Conservation (phyloP, 106 monocot genomes). For the Dendrobium huoshanense region DNA sequence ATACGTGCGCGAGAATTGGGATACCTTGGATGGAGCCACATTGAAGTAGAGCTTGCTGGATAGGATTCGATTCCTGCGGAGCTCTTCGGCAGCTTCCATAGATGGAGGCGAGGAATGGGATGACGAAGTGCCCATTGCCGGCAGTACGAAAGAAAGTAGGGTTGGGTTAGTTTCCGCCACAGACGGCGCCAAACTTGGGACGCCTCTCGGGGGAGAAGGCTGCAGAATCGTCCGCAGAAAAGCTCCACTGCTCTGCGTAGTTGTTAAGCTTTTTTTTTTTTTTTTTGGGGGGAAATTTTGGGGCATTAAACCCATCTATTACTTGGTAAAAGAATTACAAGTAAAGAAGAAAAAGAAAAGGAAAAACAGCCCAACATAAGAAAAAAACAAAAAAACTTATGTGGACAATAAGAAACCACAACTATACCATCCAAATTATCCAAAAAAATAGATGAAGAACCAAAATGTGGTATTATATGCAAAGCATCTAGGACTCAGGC, state of each 20-base stretch:
- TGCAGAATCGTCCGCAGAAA: background rate
- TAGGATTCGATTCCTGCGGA: constrained; percentile 53
- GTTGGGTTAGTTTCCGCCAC: background rate
- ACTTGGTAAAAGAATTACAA: too few relatives aligned
- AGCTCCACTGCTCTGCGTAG: background rate
- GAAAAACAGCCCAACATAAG: too few relatives aligned
- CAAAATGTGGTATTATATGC: too few relatives aligned
- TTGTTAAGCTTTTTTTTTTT: too few relatives aligned
- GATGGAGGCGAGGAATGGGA: background rate
- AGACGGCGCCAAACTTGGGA: too few relatives aligned
- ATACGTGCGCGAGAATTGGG: background rate
- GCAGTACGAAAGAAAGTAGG: background rate
- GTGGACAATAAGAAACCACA: too few relatives aligned
- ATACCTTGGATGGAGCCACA: constrained; percentile 55
- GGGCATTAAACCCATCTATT: too few relatives aligned
- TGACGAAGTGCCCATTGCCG: constrained; percentile 14
- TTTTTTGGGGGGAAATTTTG: too few relatives aligned
- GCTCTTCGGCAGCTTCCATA: constrained; percentile 12
- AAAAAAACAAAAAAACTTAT: too few relatives aligned
- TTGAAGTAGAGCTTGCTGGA: constrained; percentile 96
- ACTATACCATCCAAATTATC: too few relatives aligned
- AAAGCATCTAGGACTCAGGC: background rate
- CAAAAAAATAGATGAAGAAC: too few relatives aligned
- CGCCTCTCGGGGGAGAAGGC: background rate
- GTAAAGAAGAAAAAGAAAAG: too few relatives aligned